These are phyloP conservation scores for Solanum sitiens DNA, from an alignment of 257 asterid species.

Conservation along the genomic window DNA sequence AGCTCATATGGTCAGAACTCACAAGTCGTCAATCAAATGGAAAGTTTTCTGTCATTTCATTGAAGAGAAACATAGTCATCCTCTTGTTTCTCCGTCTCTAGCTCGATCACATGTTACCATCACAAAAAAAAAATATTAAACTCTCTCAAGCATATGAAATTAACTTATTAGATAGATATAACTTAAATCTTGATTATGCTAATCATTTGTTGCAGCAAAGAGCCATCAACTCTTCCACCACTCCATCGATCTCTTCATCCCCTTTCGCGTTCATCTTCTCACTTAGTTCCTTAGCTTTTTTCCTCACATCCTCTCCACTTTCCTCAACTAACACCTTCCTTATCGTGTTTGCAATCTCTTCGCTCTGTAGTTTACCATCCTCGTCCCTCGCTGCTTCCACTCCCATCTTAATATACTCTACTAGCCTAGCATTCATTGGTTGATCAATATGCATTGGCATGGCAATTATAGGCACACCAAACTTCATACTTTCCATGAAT, in stretches of 20 bases:
- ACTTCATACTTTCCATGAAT: constrained; percentile 10
- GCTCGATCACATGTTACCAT: not conserved
- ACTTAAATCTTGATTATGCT: not conserved
- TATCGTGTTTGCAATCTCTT: constrained; percentile 4
- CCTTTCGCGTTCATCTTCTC: constrained; percentile 16
- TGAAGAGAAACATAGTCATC: not conserved
- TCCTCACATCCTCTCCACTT: constrained; percentile 11
- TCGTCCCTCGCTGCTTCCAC: constrained; percentile 15
- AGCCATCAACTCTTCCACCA: constrained; percentile 15
- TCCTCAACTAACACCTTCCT: constrained; percentile 10
- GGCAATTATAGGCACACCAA: constrained; percentile 24
- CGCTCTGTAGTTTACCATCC: constrained; percentile 7
- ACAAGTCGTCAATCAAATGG: not conserved
- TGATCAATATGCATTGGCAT: constrained; percentile 28
- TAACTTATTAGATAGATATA: not conserved
- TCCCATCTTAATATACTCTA: constrained; percentile 18
- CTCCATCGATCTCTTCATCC: constrained; percentile 29
- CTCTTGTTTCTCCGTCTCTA: not conserved
- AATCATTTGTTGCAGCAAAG: constrained; percentile 1
- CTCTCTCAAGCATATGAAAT: not conserved
- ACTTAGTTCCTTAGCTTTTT: constrained; percentile 11
- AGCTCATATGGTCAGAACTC: not conserved
- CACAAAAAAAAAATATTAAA: not conserved
- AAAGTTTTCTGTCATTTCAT: not conserved
- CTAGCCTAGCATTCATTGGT: constrained; percentile 24